These are phyloP conservation scores for Cicer yamashitae DNA, from an alignment of 306 rosid genomes.

Conservation along the genomic window DNA sequence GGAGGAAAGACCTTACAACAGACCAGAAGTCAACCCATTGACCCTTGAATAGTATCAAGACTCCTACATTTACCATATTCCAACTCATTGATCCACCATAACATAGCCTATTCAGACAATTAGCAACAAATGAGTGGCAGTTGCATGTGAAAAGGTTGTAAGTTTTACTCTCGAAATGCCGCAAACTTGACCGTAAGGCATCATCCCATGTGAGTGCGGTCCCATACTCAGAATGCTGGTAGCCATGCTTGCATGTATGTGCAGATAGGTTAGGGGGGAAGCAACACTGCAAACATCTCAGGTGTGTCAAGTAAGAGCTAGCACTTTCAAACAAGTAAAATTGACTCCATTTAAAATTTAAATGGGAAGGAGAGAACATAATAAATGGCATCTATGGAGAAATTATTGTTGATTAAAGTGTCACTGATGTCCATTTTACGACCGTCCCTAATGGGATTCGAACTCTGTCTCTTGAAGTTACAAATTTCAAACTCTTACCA, in stretches of 20 bases:
- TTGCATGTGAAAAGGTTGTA: constrained; percentile 95
- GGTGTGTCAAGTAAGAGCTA: constrained; percentile 39
- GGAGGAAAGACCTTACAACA: constrained; percentile 78
- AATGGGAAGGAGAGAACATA: constrained; percentile 16
- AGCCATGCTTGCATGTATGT: constrained; percentile 77
- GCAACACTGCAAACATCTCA: constrained; percentile 77
- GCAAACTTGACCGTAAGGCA: constrained; percentile 63
- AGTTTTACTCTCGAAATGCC: constrained; percentile 65
- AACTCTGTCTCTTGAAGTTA: too few species aligned
- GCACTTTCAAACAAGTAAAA: constrained; percentile 19
- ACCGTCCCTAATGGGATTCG: too few species aligned
- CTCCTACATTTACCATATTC: constrained; percentile 88
- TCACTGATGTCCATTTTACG: too few species aligned
- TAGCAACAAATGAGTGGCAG: constrained; percentile 78
- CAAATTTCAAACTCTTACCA: too few species aligned
- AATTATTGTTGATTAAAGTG: too few species aligned
- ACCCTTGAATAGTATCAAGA: constrained; percentile 74
- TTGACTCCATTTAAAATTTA: background rate
- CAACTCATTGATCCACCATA: constrained; percentile 83
- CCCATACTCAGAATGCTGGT: constrained; percentile 73
- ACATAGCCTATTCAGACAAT: constrained; percentile 75
- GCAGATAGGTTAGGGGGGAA: constrained; percentile 69
- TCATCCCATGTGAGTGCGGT: constrained; percentile 88
- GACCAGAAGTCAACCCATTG: constrained; percentile 77
- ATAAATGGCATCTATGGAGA: background rate